Percentiles rank a stretch among this genome's conserved stretches.
Evolutionary conservation across 345 rosid species (phyloP).

Genomic region (Hibiscus mutabilis): DNA sequence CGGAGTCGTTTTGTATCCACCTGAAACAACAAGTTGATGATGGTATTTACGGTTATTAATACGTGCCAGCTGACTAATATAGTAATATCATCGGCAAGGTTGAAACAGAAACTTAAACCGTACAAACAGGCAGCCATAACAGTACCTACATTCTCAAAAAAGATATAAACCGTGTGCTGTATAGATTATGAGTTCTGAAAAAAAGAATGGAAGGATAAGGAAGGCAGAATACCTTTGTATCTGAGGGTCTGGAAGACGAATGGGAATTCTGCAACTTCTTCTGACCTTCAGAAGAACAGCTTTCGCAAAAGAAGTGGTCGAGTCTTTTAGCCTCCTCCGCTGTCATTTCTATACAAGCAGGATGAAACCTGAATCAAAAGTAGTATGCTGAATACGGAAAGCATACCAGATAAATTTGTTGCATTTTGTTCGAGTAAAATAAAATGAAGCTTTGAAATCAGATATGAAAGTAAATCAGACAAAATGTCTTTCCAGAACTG

Average conservation of each 20-base stretch:
- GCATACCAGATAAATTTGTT: constrained; percentile 9
- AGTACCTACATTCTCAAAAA: not conserved
- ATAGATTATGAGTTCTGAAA: not conserved
- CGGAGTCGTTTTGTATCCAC: constrained; percentile 68
- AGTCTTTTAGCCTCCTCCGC: constrained; percentile 76
- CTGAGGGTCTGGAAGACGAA: constrained; percentile 38
- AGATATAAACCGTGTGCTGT: not conserved
- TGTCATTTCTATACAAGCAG: constrained; percentile 87
- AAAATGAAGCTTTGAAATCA: not conserved
- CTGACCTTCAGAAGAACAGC: constrained; percentile 62
- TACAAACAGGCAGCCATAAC: not conserved
- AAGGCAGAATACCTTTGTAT: constrained; percentile 50
- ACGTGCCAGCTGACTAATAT: not conserved
- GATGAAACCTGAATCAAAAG: constrained; percentile 93
- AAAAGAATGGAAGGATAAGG: not conserved
- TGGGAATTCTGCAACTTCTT: constrained; percentile 55
- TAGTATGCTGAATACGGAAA: constrained; percentile 28
- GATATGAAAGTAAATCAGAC: constrained; percentile 4
- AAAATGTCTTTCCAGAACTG: not conserved
- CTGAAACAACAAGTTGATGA: constrained; percentile 26
- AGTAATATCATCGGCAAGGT: not conserved
- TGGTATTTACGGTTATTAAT: not conserved
- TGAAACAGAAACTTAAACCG: not conserved
- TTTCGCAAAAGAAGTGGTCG: constrained; percentile 81
- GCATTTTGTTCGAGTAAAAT: not conserved